Evolutionary conservation across 2,329 filamentous ascomycete genomes (phyloP).

Genomic region (Arthrobotrys musiformis): DNA sequence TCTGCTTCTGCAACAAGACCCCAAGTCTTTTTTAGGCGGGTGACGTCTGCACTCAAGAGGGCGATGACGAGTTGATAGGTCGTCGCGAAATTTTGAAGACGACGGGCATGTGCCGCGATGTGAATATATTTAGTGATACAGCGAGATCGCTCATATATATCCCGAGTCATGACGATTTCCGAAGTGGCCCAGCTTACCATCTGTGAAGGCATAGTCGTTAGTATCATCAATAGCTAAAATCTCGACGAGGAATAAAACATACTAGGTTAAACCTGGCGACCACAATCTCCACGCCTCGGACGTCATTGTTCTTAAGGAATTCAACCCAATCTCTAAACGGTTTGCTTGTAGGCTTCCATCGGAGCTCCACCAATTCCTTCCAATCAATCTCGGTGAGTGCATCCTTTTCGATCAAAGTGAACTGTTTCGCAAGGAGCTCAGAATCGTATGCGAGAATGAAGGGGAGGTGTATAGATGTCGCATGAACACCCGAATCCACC

Average conservation of each 20-base stretch:
- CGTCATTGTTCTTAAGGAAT: conserved; percentile 77
- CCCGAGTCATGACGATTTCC: conserved; percentile 78
- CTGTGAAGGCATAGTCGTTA: conserved; percentile 26
- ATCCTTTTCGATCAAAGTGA: conserved; percentile 86
- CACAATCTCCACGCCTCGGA: conserved; percentile 81
- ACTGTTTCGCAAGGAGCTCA: conserved; percentile 80
- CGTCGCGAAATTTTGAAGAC: conserved; percentile 83
- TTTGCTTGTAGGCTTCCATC: conserved; percentile 78
- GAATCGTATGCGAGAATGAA: conserved; percentile 86
- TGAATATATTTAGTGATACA: conserved; percentile 85
- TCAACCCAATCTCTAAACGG: conserved; percentile 82
- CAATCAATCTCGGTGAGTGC: conserved; percentile 87
- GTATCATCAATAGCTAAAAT: not conserved
- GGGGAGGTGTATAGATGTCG: conserved; percentile 72
- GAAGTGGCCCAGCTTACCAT: conserved; percentile 89
- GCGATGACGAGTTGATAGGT: conserved; percentile 84
- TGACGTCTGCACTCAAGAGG: conserved; percentile 77
- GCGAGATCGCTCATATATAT: conserved; percentile 76
- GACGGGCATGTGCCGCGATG: conserved; percentile 79
- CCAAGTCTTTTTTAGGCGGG: conserved; percentile 77
- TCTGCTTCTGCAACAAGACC: conserved; percentile 74
- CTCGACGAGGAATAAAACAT: conserved; percentile 12
- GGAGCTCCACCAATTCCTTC: conserved; percentile 85
- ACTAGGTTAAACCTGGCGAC: conserved; percentile 84
- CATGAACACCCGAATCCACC: conserved; percentile 54